Base-by-base conservation (phyloP, 2,329 filamentous ascomycete species). In the Diaporthe vaccinii region DNA sequence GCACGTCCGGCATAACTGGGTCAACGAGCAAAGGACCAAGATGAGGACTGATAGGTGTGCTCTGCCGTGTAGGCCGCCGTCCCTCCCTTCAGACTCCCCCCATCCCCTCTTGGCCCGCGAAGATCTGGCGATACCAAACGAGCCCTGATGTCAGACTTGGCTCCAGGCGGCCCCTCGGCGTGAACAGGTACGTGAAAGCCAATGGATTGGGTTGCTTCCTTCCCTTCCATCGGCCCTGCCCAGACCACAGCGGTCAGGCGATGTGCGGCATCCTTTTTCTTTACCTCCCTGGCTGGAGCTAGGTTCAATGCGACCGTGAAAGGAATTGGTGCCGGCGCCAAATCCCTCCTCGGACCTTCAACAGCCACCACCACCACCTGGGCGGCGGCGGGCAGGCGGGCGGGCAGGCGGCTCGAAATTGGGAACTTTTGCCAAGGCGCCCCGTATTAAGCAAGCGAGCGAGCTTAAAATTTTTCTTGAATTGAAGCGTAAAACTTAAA, bases 381-480 rank as follows among this genome's bases (percentile, higher is more conserved):
- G 31, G 41, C 39, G 55, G 28, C 25, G 41, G 31, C 22, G 25
- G 20, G 20, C 28, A 46, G 39, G 46, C 59, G 62, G 25, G 7
- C 36, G 12, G 36, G 36, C 28, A 44, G 36, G 36, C 34, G 55
- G 34, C 28, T 68, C 72, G 46, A 68, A 49, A 58, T 65, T 58
- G 65, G 44, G 12, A 25, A 53, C 28, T 17, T 9, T 34, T 61
- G 72, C 72, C 65, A 76, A 74, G 65, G 44, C 74, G 22, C 25
- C 41, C 58, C 57, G 25, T 51, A 62, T 65, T 25, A 10, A 51
- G 46, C 74, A 74, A 76, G 72, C 74, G 74, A 76, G 17, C 62
- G 72, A 76, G 70, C 65, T 76, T 76, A 76, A 74, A 76, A 76
- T 59, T 65, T 67, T 76, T 74, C 72, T 73, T 74, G 62, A 31